phyloP scores from a whole-genome alignment of 345 rosid species.

The Brassica cretica region DNA sequence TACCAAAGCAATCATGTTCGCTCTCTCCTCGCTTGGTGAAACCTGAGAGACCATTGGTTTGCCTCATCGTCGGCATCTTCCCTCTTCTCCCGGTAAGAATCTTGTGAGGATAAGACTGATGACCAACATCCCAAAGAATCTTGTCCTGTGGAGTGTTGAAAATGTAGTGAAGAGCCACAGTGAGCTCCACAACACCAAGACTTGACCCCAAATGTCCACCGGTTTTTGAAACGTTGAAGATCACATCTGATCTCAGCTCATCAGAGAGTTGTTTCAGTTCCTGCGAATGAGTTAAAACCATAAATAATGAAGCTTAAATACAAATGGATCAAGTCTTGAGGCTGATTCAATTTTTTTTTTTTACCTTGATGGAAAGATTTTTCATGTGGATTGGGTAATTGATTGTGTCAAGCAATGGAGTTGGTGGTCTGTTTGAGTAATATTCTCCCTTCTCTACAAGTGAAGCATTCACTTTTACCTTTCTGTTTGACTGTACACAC shows the following conservation, averaged over 20 bases:
- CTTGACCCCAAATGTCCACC: conserved; percentile 97
- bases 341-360: not conserved
- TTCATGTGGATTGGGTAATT: conserved; percentile 97
- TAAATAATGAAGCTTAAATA: not conserved
- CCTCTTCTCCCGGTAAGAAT: conserved; percentile 94
- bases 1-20: conserved; percentile 89
- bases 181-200: conserved; percentile 98
- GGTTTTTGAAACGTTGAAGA: conserved; percentile 86
- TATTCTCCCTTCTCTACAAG: conserved; percentile 76
- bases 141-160: conserved; percentile 86
- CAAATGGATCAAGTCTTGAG: not conserved
- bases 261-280: conserved; percentile 86
- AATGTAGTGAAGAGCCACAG: conserved; percentile 95
- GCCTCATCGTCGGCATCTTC: conserved; percentile 85
- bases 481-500: conserved; percentile 56
- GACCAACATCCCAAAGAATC: conserved; percentile 98
- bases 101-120: conserved; percentile 98
- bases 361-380: conserved; percentile 78
- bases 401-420: conserved; percentile 90
- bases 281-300: conserved; percentile 38
- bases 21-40: conserved; percentile 92
- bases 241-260: conserved; percentile 88
- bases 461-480: conserved; percentile 60
- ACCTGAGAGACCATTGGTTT: conserved; percentile 86
- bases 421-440: conserved; percentile 72